A percentile compares a stretch with the other conserved stretches of the same genome.
These are phyloP conservation scores for Tetradesmus lagerheimii DNA, from an alignment of 139 green algal species.

Conservation along the genomic window DNA sequence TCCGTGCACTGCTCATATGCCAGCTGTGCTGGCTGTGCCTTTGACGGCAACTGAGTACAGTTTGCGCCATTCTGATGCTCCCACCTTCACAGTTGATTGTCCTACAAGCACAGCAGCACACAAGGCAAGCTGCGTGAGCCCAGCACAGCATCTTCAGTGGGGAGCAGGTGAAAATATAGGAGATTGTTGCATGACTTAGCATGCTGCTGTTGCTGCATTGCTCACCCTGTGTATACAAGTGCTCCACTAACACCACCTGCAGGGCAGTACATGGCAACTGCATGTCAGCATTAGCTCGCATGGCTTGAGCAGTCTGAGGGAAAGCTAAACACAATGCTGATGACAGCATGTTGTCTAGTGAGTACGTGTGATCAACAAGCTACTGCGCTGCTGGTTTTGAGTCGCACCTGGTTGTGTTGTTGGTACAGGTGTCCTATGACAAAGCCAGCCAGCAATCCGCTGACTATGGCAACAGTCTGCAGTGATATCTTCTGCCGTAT, in stretches of 20 bases:
- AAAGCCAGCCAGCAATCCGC: not conserved
- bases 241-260: conserved; percentile 32
- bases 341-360: no score
- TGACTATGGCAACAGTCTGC: not conserved
- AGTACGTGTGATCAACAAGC: no score
- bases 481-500: not conserved
- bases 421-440: not conserved
- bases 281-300: not conserved
- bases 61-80: not conserved
- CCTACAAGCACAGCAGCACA: not conserved
- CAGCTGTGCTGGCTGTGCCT: not conserved
- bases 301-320: no score
- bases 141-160: not conserved
- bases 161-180: not conserved
- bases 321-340: no score
- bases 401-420: conserved; percentile 21
- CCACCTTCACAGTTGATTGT: conserved; percentile 5
- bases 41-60: not conserved
- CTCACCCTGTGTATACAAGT: conserved; percentile 10
- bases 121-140: not conserved
- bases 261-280: not conserved
- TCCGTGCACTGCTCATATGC: not conserved
- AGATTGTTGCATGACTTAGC: not conserved
- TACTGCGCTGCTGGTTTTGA: not conserved
- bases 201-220: not conserved